Evolutionary conservation across 2,329 filamentous ascomycete species (phyloP).

Genomic region (Botrytis porri): DNA sequence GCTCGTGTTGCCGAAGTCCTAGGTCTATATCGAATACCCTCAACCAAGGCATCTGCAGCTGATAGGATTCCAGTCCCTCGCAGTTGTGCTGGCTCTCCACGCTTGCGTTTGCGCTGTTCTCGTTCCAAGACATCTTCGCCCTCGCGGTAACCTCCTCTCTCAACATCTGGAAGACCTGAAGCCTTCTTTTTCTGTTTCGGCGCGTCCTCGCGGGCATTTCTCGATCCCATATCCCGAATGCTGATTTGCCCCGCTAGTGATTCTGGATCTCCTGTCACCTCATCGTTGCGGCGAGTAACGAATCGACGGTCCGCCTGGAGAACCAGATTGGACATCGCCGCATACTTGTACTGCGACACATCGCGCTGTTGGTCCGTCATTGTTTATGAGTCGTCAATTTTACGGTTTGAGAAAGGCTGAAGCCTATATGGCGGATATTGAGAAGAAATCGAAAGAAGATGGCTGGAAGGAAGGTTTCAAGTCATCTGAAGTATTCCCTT

Average conservation of each 20-base stretch:
- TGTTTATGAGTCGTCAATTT: slow-evolving; percentile 28
- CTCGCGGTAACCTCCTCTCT: slow-evolving; percentile 73
- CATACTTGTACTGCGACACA: slow-evolving; percentile 98
- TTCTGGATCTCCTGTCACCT: slow-evolving; percentile 94
- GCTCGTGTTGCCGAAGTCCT: slow-evolving; percentile 87
- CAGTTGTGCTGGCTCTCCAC: slow-evolving; percentile 66
- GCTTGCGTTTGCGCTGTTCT: slow-evolving; percentile 83
- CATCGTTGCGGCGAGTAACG: slow-evolving; percentile 85
- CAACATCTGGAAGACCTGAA: slow-evolving; percentile 63
- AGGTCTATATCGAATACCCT: slow-evolving; percentile 88
- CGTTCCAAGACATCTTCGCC: slow-evolving; percentile 79
- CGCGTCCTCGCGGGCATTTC: slow-evolving; percentile 73
- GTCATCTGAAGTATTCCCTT: slow-evolving; percentile 18
- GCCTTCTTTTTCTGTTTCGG: slow-evolving; percentile 76
- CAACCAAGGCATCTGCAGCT: slow-evolving; percentile 80
- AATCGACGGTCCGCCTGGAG: slow-evolving; percentile 99
- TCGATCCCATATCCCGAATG: slow-evolving; percentile 89
- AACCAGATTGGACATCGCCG: slow-evolving; percentile 99
- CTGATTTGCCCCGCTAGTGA: slow-evolving; percentile 92
- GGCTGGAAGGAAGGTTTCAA: slow-evolving; percentile 14
- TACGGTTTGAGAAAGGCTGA: slow-evolving; percentile 30
- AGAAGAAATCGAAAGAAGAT: slow-evolving; percentile 17
- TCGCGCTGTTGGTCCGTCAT: slow-evolving; percentile 77
- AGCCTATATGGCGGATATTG: slow-evolving; percentile 27
- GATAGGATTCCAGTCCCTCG: slow-evolving; percentile 76